Conservation (phyloP, 106 monocot species). For the Dendrobium officinale region DNA sequence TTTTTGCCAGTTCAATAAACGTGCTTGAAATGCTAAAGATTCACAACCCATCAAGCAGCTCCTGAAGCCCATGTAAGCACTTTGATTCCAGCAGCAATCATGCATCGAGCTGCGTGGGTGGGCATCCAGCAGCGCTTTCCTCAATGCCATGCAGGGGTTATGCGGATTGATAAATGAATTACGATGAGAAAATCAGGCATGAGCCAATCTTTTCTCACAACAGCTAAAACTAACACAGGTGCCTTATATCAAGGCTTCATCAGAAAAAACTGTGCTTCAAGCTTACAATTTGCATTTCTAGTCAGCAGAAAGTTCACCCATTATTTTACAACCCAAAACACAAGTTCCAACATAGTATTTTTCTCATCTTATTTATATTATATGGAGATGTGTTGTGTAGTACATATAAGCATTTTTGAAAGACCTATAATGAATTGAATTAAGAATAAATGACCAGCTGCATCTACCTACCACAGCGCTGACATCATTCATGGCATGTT, state of each 20-base stretch:
- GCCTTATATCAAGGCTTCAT: neutral
- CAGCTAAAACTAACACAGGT: neutral
- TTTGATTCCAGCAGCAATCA: neutral
- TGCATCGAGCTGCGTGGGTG: neutral
- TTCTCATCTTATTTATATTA: neutral
- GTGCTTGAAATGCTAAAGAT: neutral
- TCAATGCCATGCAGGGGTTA: neutral
- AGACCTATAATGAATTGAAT: neutral
- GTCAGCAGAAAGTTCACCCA: neutral
- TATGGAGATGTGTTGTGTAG: neutral
- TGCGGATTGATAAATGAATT: neutral
- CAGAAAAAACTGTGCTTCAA: neutral
- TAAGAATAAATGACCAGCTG: neutral
- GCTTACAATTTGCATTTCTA: neutral
- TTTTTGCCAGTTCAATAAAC: neutral
- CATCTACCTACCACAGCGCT: conserved; percentile 67
- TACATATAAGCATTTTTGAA: neutral
- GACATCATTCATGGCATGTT: conserved; percentile 69
- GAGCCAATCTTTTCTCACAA: neutral
- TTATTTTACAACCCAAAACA: neutral
- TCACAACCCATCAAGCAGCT: neutral
- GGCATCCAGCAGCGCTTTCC: neutral
- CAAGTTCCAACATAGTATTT: neutral
- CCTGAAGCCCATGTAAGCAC: neutral
- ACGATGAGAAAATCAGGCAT: neutral